Conservation (phyloP, 176 grass and related monocot genomes). For the Carex kokanica region DNA sequence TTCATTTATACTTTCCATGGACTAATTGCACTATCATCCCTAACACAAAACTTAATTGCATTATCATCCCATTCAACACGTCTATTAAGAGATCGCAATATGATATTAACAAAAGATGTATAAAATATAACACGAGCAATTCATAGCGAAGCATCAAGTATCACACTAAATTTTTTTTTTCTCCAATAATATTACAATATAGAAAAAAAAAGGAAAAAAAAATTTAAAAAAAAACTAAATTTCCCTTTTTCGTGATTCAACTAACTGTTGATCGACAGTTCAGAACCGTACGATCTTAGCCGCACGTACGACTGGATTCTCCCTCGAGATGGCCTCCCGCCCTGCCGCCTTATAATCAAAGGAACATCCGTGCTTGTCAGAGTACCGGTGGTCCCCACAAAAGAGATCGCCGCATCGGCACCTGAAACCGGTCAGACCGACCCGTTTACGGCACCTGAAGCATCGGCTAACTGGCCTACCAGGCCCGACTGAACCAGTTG, state of each 20-base stretch:
- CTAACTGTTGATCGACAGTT: conserved; percentile 13
- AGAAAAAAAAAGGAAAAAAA: not conserved
- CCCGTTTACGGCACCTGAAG: conserved; percentile 62
- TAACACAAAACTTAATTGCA: not conserved
- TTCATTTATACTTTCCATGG: not conserved
- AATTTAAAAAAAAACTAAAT: conserved; percentile 15
- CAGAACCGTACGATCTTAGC: conserved; percentile 89
- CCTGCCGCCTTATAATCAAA: conserved; percentile 75
- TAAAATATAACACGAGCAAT: not conserved
- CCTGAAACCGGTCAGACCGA: conserved; percentile 72
- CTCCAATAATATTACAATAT: conserved; percentile 16
- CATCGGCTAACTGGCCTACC: conserved; percentile 61
- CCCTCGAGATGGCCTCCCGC: conserved; percentile 68
- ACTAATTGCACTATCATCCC: not conserved
- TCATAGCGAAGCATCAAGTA: conserved; percentile 22
- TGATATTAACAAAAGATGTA: not conserved
- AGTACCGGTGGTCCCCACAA: conserved; percentile 91
- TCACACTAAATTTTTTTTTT: conserved; percentile 23
- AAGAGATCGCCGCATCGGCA: conserved; percentile 90
- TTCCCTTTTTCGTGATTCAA: conserved; percentile 1
- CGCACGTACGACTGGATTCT: conserved; percentile 86
- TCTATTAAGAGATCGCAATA: not conserved
- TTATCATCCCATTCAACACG: not conserved
- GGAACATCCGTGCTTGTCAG: conserved; percentile 77
- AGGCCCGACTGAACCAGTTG: conserved; percentile 12